phyloP scores from a whole-genome alignment of 208 protist species.

The Wallacemonas sp. region DNA sequence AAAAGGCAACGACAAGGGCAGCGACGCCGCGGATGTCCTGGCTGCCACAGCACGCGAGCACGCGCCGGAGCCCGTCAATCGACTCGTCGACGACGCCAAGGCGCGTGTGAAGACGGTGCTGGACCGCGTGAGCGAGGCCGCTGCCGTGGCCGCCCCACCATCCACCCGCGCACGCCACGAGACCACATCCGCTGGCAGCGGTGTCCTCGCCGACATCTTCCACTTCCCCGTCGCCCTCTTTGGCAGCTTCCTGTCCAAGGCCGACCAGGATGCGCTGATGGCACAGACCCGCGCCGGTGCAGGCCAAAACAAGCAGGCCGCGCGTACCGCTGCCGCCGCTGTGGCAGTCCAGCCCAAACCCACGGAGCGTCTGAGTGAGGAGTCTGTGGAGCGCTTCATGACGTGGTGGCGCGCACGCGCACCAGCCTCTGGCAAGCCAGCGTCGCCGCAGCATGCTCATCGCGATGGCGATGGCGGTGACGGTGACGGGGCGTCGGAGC shows the following conservation, averaged over 20 bases:
- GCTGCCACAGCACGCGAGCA: background rate
- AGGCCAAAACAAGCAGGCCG: no score
- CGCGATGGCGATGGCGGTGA: background rate
- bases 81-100: conserved; percentile 13
- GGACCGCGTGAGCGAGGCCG: conserved; percentile 3
- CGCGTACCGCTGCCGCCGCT: background rate
- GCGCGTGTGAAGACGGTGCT: conserved; percentile 21
- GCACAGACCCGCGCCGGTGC: no score
- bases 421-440: background rate
- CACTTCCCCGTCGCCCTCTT: conserved; percentile 34
- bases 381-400: conserved; percentile 8
- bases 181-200: background rate
- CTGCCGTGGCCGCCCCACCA: conserved; percentile 14
- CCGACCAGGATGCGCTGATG: conserved; percentile 36
- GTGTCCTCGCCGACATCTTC: conserved; percentile 14
- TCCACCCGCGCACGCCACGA: conserved; percentile 25
- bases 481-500: background rate
- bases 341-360: background rate
- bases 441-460: background rate
- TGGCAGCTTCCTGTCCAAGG: conserved; percentile 29
- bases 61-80: background rate
- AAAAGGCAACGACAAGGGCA: background rate
- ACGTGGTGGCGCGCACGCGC: conserved; percentile 2
- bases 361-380: background rate
- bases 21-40: no score